Percentiles rank a stretch among this genome's conserved stretches.
Evolutionary conservation across 768 basidiomycete genomes (phyloP).

Genomic region (Lactifluus rugatus): DNA sequence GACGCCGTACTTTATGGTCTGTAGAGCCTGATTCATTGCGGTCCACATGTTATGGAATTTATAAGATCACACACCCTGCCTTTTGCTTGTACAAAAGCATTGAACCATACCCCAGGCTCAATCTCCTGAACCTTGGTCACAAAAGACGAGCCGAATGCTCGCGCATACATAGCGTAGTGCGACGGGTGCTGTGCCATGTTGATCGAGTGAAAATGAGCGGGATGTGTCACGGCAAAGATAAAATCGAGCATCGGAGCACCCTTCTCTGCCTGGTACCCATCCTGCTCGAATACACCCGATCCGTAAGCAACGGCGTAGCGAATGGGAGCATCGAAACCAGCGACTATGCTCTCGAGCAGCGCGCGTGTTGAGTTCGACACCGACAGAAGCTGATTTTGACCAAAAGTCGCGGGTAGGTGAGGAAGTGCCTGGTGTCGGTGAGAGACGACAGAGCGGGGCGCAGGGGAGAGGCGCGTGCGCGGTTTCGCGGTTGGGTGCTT

Average conservation of each 20-base stretch:
- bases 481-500: slow-evolving; percentile 25
- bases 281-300: slow-evolving; percentile 90
- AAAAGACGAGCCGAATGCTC: slow-evolving; percentile 73
- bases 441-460: slow-evolving; percentile 30
- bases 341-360: slow-evolving; percentile 70
- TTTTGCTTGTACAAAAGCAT: slow-evolving; percentile 75
- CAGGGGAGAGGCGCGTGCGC: slow-evolving; percentile 32
- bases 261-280: slow-evolving; percentile 46
- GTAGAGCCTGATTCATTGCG: background rate
- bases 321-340: slow-evolving; percentile 79
- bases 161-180: slow-evolving; percentile 87
- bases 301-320: slow-evolving; percentile 98
- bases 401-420: slow-evolving; percentile 60
- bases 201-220: slow-evolving; percentile 89
- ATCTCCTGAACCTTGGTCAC: slow-evolving; percentile 70
- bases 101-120: slow-evolving; percentile 92
- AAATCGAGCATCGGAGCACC: slow-evolving; percentile 85
- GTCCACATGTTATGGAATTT: background rate
- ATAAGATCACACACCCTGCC: slow-evolving; percentile 59
- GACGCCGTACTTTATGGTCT: slow-evolving; percentile 96
- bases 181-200: slow-evolving; percentile 88
- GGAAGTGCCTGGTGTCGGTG: slow-evolving; percentile 33
- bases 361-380: slow-evolving; percentile 74
- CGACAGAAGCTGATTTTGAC: slow-evolving; percentile 70
- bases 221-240: slow-evolving; percentile 90